Base-by-base conservation (phyloP, 1,284 basidiomycete genomes). In the Apiotrichum siamense region DNA sequence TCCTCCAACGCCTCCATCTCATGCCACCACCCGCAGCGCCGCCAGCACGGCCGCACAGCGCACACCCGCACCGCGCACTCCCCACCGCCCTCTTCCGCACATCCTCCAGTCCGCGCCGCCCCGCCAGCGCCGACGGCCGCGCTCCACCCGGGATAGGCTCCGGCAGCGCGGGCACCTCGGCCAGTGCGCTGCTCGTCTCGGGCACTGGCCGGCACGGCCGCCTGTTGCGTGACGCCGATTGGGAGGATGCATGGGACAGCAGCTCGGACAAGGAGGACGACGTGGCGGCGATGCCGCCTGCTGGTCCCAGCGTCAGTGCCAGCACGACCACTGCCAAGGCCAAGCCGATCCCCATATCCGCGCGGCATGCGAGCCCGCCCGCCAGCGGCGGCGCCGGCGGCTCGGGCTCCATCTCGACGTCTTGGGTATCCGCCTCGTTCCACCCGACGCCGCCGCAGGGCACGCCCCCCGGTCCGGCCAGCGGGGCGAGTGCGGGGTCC, bases 191-290 rank as follows among this genome's bases (percentile, higher is more conserved):
- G n/a, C n/a, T n/a, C n/a, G n/a, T n/a, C n/a, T n/a, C n/a, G n/a
- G n/a, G n/a, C n/a, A n/a, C n/a, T n/a, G n/a, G n/a, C n/a, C n/a
- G n/a, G n/a, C n/a, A n/a, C n/a, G n/a, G 25, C 20, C 49, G 50
- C 24, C 21, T 20, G 15, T 35, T 17, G n/a, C 40, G 80, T 20
- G 83, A 83, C 2, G 80, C 81, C 1, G 83, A 85, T 60, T 86
- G 84, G 50, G 88, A 92, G 60, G 88, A 92, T 69, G 88, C 84
- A 40, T 92, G 89, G 88, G 88, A 92, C 76, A 86, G 84, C 61
- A 80, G 80, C 49, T 90, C 88, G 4, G 88, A 90, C 68, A 69
- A 72, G 42, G 60, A 61, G 15, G 54, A 49, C 64, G 51, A 39
- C 13, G 36, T 35, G 18, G 24, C 17, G 36, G 23, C 39, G 39